Base-by-base conservation (phyloP, 1,284 basidiomycete species). In the Leucoagaricus sp. region DNA sequence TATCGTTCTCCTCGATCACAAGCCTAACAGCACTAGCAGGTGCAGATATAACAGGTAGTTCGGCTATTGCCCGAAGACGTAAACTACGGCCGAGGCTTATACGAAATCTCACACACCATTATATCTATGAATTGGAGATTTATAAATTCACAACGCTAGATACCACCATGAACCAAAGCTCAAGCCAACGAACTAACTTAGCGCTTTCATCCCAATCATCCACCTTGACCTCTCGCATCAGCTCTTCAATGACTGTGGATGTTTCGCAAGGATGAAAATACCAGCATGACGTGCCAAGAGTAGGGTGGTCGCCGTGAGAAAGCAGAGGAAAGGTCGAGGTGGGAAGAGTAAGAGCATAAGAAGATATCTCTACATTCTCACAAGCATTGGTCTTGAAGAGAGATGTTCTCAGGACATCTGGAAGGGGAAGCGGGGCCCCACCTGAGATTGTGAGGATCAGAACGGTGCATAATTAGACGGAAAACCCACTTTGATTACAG, bases 181-280 rank as follows among this genome's bases (percentile, higher is more conserved):
- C 83, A 58, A 94, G 57, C 83, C 84, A 87, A 53, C 77, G 74
- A 34, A 72, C 60, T 49, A 73, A 63, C 50, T 67, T 61, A 34
- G 64, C 64, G 15, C 70, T 70, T 61, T 74, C 68, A 28, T 53
- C 58, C 68, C 66, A 66, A 5, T 59, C 63, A 29, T 64, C 60
- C 28, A 63, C 58, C 28, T 67, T 67, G 31, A 74, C 65, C 59
- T 83, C 86, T n/a, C 65, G 62, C 71, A 89, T 67, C 31, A 94
- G 71, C 70, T 93, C 91, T 23, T 74, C 71, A 3, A 94, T 80
- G 1, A 85, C 82, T 26, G 70, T 69, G 5, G 78, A 77, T 3
- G 87, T 90, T 68, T 90, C 85, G 67, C 91, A 94, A 6, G 91
- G 91, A 66, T 94, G 91, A 40, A 94, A 72, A 67, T 87, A 92